Evolutionary conservation across 768 basidiomycete species (phyloP), one percentile per base, ranked within the genome.

Genomic region (Agaricus sinodeliciosus): DNA sequence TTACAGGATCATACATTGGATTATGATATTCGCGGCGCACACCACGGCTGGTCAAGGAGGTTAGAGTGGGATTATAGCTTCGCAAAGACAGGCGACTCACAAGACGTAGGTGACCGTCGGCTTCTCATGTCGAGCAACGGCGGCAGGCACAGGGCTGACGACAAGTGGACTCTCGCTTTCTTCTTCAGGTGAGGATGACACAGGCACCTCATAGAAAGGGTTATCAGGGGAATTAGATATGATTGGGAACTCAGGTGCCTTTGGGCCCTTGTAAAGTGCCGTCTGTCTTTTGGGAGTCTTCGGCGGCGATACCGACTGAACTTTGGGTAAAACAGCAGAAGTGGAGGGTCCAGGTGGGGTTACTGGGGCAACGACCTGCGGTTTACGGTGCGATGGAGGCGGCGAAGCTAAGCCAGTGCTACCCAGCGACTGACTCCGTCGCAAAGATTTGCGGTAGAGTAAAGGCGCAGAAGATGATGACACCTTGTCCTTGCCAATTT

Each of bases 101-200:
- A 88, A 88, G 43, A 89, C 87, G 60, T 84, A 85, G 25, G 80
- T 80, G 48, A 88, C 69, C 2, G 76, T 85, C 0, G 82, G 81
- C 59, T 75, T 77, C 63, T 87, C 86, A 31, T 74, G 67, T 41
- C 65, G 67, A 12, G 78, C 76, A 0, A 74, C 72, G 15, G 60
- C 54, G n/a, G 69, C 66, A 59, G 62, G 64, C 19, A 63, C 51
- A 22, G 66, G 62, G 22, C 66, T 63, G 3, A 61, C 49, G 0
- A 66, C 64, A 9, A 69, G 69, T 22, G 61, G 64, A 11, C 68
- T 67, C 6, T 70, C 66, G 4, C 72, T 71, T 9, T 51, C 62
- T 7, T 63, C 60, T 36, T 64, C 58, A 15, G 74, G 71, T 1
- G 74, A 74, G 22, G 67, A 46, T 42, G 52, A 53, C 9, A 25